Percentiles rank a stretch among this genome's conserved stretches.
Conservation (phyloP, 345 rosid species). For the Erysimum cheiranthoides region DNA sequence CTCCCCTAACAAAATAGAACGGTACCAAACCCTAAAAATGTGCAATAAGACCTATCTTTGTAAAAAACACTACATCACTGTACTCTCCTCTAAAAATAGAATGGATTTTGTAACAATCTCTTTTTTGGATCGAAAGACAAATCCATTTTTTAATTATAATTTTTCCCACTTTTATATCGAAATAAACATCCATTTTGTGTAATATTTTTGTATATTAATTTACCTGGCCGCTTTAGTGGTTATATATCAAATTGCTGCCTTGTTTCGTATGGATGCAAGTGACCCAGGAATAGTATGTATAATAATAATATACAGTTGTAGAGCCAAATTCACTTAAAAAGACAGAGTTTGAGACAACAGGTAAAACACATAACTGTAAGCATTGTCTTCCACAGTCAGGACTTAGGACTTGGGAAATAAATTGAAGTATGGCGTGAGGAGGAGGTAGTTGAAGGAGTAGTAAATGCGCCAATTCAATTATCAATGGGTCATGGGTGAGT, state of each 20-base stretch:
- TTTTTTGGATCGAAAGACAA: neutral
- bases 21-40: slow-evolving; percentile 26
- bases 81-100: neutral
- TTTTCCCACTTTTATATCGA: too few species aligned
- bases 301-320: neutral
- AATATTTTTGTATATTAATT: neutral
- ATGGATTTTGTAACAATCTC: neutral
- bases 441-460: slow-evolving; percentile 19
- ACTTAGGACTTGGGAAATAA: neutral
- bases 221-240: neutral
- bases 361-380: neutral
- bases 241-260: neutral
- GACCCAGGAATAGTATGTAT: neutral
- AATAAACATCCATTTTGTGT: neutral
- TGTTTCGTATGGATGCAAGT: neutral
- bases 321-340: neutral
- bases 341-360: neutral
- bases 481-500: slow-evolving; percentile 1
- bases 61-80: neutral
- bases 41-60: neutral
- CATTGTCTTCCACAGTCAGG: neutral
- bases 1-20: neutral
- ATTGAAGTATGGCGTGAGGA: slow-evolving; percentile 3
- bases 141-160: too few species aligned
- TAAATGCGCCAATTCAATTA: slow-evolving; percentile 1